phyloP scores from a whole-genome alignment of 2,329 filamentous ascomycete genomes.

The Microdochium nivale region DNA sequence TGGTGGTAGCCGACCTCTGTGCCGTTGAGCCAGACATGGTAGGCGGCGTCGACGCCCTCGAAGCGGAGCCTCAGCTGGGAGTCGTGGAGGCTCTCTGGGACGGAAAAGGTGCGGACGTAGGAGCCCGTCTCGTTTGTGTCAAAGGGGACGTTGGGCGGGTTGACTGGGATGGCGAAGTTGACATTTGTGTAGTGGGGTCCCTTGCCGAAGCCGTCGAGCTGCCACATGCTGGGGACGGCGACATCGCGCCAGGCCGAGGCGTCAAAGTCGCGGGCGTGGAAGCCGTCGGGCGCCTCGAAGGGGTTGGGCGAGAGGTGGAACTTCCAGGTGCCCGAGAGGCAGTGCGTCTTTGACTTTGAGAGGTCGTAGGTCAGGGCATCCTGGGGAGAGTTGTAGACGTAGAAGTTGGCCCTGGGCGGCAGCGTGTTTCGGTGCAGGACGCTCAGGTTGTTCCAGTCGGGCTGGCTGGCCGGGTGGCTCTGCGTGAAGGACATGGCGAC shows the following conservation, averaged over 20 bases:
- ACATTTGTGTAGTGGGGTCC: constrained; percentile 64
- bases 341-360: constrained; percentile 22
- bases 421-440: constrained; percentile 49
- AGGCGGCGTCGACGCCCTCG: constrained; percentile 55
- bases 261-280: constrained; percentile 17
- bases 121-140: constrained; percentile 46
- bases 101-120: constrained; percentile 40
- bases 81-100: constrained; percentile 27
- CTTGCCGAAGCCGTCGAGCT: constrained; percentile 56
- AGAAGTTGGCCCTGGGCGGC: constrained; percentile 45
- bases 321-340: constrained; percentile 39
- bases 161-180: constrained; percentile 56
- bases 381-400: constrained; percentile 35
- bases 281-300: constrained; percentile 24
- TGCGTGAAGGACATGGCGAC: constrained; percentile 8
- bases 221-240: constrained; percentile 61
- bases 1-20: constrained; percentile 52
- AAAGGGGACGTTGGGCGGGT: constrained; percentile 47
- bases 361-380: constrained; percentile 36
- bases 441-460: constrained; percentile 52
- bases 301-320: constrained; percentile 33
- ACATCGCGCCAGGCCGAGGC: constrained; percentile 39
- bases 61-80: constrained; percentile 48
- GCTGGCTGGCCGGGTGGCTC: constrained; percentile 15
- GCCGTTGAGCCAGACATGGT: constrained; percentile 54